A percentile compares a stretch with the other conserved stretches of the same genome.
These are phyloP conservation scores for Brassica cretica DNA, from an alignment of 345 rosid species.

Conservation along the genomic window DNA sequence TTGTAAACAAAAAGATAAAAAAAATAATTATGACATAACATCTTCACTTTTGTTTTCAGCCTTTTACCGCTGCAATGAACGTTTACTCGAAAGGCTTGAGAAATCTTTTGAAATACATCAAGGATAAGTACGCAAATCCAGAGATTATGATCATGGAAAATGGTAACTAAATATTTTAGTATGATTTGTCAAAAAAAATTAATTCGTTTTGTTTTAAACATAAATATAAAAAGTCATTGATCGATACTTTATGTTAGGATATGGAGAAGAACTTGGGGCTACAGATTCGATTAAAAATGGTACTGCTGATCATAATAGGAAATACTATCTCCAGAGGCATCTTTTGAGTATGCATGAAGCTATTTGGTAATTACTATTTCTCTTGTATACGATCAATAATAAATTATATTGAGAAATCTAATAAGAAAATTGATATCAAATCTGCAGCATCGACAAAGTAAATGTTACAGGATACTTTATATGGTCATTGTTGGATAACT, in stretches of 20 bases:
- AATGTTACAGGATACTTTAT: too few species aligned
- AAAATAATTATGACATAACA: neutral
- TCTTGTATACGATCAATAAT: neutral
- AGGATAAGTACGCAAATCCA: neutral
- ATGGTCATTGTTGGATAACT: too few species aligned
- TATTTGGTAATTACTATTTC: neutral
- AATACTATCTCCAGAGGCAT: constrained; percentile 4
- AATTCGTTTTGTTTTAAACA: neutral
- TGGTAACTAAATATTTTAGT: neutral
- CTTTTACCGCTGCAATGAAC: neutral
- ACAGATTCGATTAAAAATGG: neutral
- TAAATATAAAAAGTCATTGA: neutral
- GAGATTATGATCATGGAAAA: constrained; percentile 13
- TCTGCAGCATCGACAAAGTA: neutral
- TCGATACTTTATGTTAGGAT: neutral
- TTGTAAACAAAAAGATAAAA: too few species aligned
- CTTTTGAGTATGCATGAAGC: constrained; percentile 9
- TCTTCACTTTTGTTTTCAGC: constrained; percentile 22
- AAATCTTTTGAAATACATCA: constrained; percentile 4
- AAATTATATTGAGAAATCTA: neutral
- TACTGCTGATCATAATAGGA: neutral
- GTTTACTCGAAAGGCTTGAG: neutral
- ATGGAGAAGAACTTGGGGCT: neutral
- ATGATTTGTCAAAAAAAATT: neutral
- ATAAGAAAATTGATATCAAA: neutral